phyloP scores from a whole-genome alignment of 768 basidiomycete genomes.

The Cubamyces lactineus region DNA sequence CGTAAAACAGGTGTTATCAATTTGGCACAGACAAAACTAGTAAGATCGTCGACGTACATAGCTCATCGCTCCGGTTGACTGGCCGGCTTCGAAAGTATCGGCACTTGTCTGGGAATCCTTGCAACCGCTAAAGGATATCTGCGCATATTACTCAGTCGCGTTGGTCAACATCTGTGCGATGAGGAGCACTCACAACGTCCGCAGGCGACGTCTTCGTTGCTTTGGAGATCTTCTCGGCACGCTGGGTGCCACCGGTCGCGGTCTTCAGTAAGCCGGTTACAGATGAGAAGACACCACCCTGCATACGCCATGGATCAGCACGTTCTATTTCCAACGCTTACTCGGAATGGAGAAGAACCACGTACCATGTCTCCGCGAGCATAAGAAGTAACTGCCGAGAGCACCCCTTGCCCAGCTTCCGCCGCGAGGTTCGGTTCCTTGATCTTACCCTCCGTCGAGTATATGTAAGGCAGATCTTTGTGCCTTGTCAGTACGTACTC shows the following conservation, averaged over 20 bases:
- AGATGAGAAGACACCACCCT: constrained; percentile 69
- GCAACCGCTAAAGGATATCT: constrained; percentile 88
- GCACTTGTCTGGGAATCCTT: constrained; percentile 87
- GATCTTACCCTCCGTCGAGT: constrained; percentile 93
- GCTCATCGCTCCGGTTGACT: constrained; percentile 82
- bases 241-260: constrained; percentile 65
- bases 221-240: constrained; percentile 62
- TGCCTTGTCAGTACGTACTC: background rate
- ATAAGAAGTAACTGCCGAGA: constrained; percentile 80
- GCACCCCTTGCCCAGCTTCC: constrained; percentile 85
- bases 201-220: constrained; percentile 74
- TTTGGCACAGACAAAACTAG: background rate
- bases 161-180: background rate
- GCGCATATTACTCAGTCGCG: background rate
- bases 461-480: constrained; percentile 52
- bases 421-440: constrained; percentile 91
- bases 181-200: constrained; percentile 70
- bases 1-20: background rate
- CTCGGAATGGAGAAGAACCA: background rate
- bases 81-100: constrained; percentile 72
- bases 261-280: constrained; percentile 76
- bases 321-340: no score
- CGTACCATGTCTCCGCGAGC: constrained; percentile 69
- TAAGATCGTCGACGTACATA: constrained; percentile 51
- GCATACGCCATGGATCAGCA: background rate